A percentile compares a stretch with the other conserved stretches of the same genome.
phyloP scores from a whole-genome alignment of 179 eudicot genomes.

The Amaranthus tricolor region DNA sequence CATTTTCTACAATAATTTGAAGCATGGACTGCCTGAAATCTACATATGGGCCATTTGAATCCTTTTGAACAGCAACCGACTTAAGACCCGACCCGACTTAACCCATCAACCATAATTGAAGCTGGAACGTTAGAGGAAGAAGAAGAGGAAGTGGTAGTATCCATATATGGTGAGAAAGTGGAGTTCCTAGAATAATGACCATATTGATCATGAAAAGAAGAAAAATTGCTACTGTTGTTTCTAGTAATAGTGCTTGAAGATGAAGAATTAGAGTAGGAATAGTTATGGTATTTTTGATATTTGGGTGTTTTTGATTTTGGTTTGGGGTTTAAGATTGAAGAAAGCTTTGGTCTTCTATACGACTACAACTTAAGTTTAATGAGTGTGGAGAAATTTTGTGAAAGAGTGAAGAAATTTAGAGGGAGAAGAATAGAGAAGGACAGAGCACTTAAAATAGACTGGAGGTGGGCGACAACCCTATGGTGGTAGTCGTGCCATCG shows the following conservation, averaged over 20 bases:
- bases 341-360: slow-evolving; percentile 58
- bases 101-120: slow-evolving; percentile 17
- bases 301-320: slow-evolving; percentile 29
- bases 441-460: no score
- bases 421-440: slow-evolving; percentile 21
- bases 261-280: slow-evolving; percentile 34
- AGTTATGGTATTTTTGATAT: slow-evolving; percentile 31
- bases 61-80: slow-evolving; percentile 80
- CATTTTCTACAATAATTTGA: slow-evolving; percentile 83
- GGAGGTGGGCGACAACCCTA: no score
- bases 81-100: slow-evolving; percentile 32
- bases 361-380: slow-evolving; percentile 61
- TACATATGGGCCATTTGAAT: slow-evolving; percentile 78
- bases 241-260: slow-evolving; percentile 32
- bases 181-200: slow-evolving; percentile 27
- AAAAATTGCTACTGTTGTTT: slow-evolving; percentile 25
- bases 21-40: slow-evolving; percentile 90
- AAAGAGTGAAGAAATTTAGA: not conserved
- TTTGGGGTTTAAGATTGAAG: slow-evolving; percentile 56
- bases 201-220: no score
- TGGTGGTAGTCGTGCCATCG: no score
- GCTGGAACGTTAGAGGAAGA: slow-evolving; percentile 35
- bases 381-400: slow-evolving; percentile 41
- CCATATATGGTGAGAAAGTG: slow-evolving; percentile 24
- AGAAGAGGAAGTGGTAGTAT: slow-evolving; percentile 27